Evolutionary conservation across 1,284 basidiomycete species (phyloP).

Genomic region (Austropuccinia psidii): DNA sequence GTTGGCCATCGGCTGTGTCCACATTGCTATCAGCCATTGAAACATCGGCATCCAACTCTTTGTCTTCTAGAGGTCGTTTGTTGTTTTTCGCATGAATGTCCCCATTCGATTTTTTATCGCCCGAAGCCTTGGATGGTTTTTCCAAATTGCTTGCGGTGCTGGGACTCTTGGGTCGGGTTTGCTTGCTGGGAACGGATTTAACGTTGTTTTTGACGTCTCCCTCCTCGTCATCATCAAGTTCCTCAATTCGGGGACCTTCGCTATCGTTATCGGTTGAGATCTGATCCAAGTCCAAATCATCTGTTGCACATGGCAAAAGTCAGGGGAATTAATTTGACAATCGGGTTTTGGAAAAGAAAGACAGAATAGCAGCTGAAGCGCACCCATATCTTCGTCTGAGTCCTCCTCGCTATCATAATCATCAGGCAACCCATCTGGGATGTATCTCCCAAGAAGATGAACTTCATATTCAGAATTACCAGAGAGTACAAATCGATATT

Average conservation of each 20-base stretch:
- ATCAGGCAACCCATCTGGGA: conserved; percentile 16
- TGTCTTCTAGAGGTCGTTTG: conserved; percentile 29
- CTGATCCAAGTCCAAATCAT: conserved; percentile 7
- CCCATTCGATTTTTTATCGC: neutral
- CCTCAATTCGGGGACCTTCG: neutral
- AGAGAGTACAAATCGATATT: conserved; percentile 32
- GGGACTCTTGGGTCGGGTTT: neutral
- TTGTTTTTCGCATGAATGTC: neutral
- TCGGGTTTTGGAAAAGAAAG: neutral
- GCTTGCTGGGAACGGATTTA: neutral
- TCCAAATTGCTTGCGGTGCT: conserved; percentile 1
- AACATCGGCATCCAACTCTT: conserved; percentile 13
- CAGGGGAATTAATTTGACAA: neutral
- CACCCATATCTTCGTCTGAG: conserved; percentile 25
- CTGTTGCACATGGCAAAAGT: neutral
- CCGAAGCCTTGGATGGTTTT: conserved; percentile 1
- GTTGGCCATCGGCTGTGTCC: neutral
- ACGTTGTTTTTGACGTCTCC: neutral
- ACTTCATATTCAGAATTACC: conserved; percentile 26
- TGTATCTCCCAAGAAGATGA: conserved; percentile 32
- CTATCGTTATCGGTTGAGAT: conserved; percentile 5
- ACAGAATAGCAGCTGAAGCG: neutral
- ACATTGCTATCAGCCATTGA: conserved; percentile 29
- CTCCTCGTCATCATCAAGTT: conserved; percentile 16
- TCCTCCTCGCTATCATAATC: conserved; percentile 30